Evolutionary conservation across 768 basidiomycete species (phyloP).

Genomic region (Boletus tomentosulus): DNA sequence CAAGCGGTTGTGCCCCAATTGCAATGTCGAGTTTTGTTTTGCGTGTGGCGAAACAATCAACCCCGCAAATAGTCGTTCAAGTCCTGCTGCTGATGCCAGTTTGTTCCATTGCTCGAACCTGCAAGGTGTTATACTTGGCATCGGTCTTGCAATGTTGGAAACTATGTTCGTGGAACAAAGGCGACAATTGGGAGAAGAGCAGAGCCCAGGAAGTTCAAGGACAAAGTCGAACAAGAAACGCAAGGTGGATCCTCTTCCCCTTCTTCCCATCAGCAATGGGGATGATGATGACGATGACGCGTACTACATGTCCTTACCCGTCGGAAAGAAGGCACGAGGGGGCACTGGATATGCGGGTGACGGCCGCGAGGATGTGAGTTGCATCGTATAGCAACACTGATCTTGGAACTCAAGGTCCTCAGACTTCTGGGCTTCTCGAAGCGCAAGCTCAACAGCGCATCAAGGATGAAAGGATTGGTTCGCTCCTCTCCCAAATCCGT

Average conservation of each 20-base stretch:
- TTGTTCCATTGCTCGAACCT: slow-evolving; percentile 88
- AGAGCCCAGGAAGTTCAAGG: slow-evolving; percentile 22
- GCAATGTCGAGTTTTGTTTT: slow-evolving; percentile 59
- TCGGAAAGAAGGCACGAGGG: slow-evolving; percentile 65
- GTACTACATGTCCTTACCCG: slow-evolving; percentile 38
- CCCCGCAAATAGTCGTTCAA: slow-evolving; percentile 41
- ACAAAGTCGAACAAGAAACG: slow-evolving; percentile 38
- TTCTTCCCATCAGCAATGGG: slow-evolving; percentile 22
- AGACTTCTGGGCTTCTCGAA: slow-evolving; percentile 80
- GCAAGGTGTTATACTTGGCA: slow-evolving; percentile 87
- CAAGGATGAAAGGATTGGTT: slow-evolving; percentile 72
- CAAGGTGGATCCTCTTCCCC: slow-evolving; percentile 32
- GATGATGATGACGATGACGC: slow-evolving; percentile 55
- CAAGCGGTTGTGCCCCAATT: slow-evolving; percentile 57
- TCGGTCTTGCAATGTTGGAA: slow-evolving; percentile 86
- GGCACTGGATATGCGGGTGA: slow-evolving; percentile 89
- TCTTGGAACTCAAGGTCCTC: slow-evolving; percentile 4
- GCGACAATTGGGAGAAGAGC: slow-evolving; percentile 30
- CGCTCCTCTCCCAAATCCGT: slow-evolving; percentile 67
- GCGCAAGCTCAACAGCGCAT: slow-evolving; percentile 67
- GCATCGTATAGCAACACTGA: background rate
- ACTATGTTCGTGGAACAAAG: slow-evolving; percentile 58
- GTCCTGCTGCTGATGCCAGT: slow-evolving; percentile 46
- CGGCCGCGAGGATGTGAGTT: slow-evolving; percentile 77
- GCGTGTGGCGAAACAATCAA: slow-evolving; percentile 71